Base-by-base conservation (phyloP, 176 grass and related monocot species). In the Alopecurus myosuroides region DNA sequence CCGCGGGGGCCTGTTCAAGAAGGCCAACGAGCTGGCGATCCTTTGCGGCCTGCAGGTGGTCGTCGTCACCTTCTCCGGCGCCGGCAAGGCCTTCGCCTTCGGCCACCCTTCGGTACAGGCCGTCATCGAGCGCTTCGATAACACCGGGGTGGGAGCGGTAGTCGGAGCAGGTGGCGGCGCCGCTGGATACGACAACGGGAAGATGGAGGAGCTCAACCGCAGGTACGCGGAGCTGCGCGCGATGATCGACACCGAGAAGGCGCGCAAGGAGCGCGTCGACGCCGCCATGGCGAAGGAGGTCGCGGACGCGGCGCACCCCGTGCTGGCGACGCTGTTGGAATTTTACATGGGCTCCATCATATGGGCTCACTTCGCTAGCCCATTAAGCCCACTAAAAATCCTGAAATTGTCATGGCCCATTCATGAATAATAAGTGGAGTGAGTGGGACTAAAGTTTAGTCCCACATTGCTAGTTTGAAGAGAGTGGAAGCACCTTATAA, bases 51-150 rank as follows among this genome's bases (percentile, higher is more conserved):
- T 81, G 4, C 77, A 93, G 12, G 77, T 91, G 20, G 75, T 70
- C 18, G 82, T 91, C 39, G 75, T 91, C 37, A 85, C 88, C 85
- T 91, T 86, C 69, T 86, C 89, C 0, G 70, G 86, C n/a, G 86
- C 86, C 70, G 85, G 85, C 69, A 88, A 91, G 70, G 80, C 86
- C 40, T 88, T 88, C 86, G 88, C 89, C 31, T 91, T 91, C 29
- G 89, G 86, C 26, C 89, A 91, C 51, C 89, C 86, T 5, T 91
- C 89, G 5, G 77, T 82, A 5, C 77, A 85, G 35, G 37, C 40
- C 26, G 20, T 88, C 36, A 45, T 84, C n/a, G 86, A 88, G 7
- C 85, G 82, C 1, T 88, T 91, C 76, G 46, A 62, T 28, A 6
- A 22, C 3, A 15, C 81, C 50, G 40, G 31, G 6, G 11, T 44